A percentile compares a stretch with the other conserved stretches of the same genome.
Evolutionary conservation across 1,139 yeast genomes (phyloP).

Genomic region (Suhomyces atakaporum): DNA sequence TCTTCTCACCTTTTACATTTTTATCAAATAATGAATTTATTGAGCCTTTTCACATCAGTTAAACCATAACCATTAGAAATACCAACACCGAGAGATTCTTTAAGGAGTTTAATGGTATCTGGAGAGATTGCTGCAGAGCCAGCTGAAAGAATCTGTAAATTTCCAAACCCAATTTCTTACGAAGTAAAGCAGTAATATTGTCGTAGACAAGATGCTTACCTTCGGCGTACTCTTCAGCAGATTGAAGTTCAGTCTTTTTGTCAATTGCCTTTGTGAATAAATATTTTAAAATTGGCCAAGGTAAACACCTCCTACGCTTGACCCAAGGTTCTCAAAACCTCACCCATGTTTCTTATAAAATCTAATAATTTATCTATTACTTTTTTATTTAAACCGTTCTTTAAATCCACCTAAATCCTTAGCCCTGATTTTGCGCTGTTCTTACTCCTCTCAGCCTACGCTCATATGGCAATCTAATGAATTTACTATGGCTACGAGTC

Average conservation of each 20-base stretch:
- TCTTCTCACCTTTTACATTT: background rate
- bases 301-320: no score
- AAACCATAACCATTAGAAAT: slow-evolving; percentile 48
- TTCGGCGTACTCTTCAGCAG: slow-evolving; percentile 28
- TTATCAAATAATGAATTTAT: no score
- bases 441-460: no score
- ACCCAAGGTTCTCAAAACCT: no score
- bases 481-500: no score
- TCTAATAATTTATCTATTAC: no score
- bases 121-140: slow-evolving; percentile 50
- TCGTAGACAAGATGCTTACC: slow-evolving; percentile 38
- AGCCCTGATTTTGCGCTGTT: no score
- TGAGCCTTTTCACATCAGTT: no score
- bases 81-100: slow-evolving; percentile 42
- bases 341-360: no score
- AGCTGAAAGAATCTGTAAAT: slow-evolving; percentile 28
- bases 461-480: no score
- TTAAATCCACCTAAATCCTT: no score
- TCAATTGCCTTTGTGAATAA: slow-evolving; percentile 33
- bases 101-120: slow-evolving; percentile 43
- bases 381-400: no score
- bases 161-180: slow-evolving; percentile 41
- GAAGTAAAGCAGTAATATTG: slow-evolving; percentile 25
- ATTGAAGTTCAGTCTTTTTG: slow-evolving; percentile 35
- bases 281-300: slow-evolving; percentile 27